These are phyloP conservation scores for Teunomyces gatunensis DNA, from an alignment of 805 yeast genomes.

Conservation along the genomic window DNA sequence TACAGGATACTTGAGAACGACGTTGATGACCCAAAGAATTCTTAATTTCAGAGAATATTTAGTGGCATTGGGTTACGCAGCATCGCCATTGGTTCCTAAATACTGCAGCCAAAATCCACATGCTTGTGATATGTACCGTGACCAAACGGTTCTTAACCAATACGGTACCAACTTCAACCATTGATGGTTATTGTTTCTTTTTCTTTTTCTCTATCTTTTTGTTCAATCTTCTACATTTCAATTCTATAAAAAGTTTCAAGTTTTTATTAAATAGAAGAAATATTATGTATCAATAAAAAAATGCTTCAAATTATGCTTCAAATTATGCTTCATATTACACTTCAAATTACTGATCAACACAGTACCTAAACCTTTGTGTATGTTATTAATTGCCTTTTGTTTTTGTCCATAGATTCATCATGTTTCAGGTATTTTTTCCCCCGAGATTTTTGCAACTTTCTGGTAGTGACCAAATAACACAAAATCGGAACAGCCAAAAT, in stretches of 20 bases:
- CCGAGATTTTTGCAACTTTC: background rate
- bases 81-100: constrained; percentile 35
- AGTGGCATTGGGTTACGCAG: constrained; percentile 31
- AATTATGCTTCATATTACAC: too few relatives aligned
- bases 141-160: constrained; percentile 6
- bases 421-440: background rate
- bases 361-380: too few relatives aligned
- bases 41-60: constrained; percentile 39
- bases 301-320: too few relatives aligned
- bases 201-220: background rate
- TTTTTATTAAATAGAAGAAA: too few relatives aligned
- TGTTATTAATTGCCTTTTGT: too few relatives aligned
- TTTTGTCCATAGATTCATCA: too few relatives aligned
- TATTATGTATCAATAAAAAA: too few relatives aligned
- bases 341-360: too few relatives aligned
- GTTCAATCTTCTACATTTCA: background rate
- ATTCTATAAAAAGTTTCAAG: too few relatives aligned
- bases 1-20: constrained; percentile 26
- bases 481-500: background rate
- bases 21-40: constrained; percentile 31
- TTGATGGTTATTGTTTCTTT: too few relatives aligned
- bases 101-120: constrained; percentile 37
- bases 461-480: background rate
- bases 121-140: constrained; percentile 29
- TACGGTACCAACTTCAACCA: background rate